Conservation (phyloP, 805 yeast species). For the Torulaspora quercuum region DNA sequence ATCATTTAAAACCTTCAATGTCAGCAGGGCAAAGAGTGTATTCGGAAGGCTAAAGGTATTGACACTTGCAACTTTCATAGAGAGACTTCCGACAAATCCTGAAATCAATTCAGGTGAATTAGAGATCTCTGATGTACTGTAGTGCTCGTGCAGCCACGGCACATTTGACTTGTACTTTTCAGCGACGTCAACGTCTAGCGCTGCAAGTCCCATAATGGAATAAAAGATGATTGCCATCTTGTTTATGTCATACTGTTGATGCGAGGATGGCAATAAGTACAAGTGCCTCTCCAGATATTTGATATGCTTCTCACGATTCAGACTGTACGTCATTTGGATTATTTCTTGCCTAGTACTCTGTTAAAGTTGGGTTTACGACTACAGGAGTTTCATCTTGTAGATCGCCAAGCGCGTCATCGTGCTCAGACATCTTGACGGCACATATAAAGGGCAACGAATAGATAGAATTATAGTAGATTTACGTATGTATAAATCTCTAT, state of each 20-base stretch:
- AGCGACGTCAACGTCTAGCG: conserved; percentile 29
- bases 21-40: conserved; percentile 67
- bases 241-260: conserved; percentile 65
- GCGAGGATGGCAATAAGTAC: conserved; percentile 49
- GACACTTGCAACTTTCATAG: conserved; percentile 15
- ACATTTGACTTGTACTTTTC: conserved; percentile 33
- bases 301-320: conserved; percentile 26
- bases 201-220: conserved; percentile 52
- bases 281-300: conserved; percentile 52
- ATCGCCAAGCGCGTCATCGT: too few species aligned
- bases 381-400: too few species aligned
- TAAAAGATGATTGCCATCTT: conserved; percentile 69
- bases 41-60: conserved; percentile 60
- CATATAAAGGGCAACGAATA: too few species aligned
- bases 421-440: too few species aligned
- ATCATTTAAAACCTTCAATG: conserved; percentile 49
- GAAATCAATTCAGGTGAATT: conserved; percentile 19
- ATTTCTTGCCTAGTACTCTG: too few species aligned
- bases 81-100: conserved; percentile 30
- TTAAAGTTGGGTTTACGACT: too few species aligned
- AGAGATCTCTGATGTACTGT: conserved; percentile 37
- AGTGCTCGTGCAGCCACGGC: conserved; percentile 28
- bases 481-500: too few species aligned
- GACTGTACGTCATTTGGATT: not conserved
- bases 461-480: too few species aligned